Base-by-base conservation (phyloP, 345 rosid genomes). In the Trapa bicornis region DNA sequence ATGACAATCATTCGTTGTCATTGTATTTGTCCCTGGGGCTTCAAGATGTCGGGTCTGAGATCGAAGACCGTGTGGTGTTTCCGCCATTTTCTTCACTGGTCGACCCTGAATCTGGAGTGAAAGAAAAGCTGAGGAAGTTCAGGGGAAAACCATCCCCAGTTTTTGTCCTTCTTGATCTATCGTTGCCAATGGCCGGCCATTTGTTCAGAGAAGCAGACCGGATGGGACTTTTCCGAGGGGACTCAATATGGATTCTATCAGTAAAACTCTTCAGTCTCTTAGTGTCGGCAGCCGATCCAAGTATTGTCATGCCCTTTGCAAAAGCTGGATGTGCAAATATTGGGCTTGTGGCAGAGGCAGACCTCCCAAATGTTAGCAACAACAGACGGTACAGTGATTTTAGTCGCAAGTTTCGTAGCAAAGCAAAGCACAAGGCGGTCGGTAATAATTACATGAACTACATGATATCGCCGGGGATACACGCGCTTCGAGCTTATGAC, bases 191-290 rank as follows among this genome's bases (percentile, higher is more conserved):
- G 81, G 65, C 73, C 2, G 71, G 71, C 36, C 71, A 72, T 48
- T 32, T 82, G 67, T 80, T 86, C 67, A 70, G 73, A 66, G 78
- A 78, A 47, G 88, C 87, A 5, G 71, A 71, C 60, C 15, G 70
- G 22, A 61, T 74, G 57, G 80, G 85, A 69, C 38, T 84, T 2
- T 42, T 80, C 17, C 84, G 78, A 15, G 58, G 47, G 52, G 79
- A 79, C 67, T 71, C 85, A 3, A 80, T 71, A 6, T 84, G 91
- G 88, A 76, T 86, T 43, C 35, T 82, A 56, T 42, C 63, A 58
- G 38, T 29, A 35, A n/a, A 6, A 58, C 16, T 58, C 38, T 58
- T 57, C 36, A 32, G 35, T 16, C 37, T 58, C 38, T 35, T 58
- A 32, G 14, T 1, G 11, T 58, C 63, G 33, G 62, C 63, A 11